phyloP scores from a whole-genome alignment of 768 basidiomycete genomes.

The Nevesoporus exiguus region DNA sequence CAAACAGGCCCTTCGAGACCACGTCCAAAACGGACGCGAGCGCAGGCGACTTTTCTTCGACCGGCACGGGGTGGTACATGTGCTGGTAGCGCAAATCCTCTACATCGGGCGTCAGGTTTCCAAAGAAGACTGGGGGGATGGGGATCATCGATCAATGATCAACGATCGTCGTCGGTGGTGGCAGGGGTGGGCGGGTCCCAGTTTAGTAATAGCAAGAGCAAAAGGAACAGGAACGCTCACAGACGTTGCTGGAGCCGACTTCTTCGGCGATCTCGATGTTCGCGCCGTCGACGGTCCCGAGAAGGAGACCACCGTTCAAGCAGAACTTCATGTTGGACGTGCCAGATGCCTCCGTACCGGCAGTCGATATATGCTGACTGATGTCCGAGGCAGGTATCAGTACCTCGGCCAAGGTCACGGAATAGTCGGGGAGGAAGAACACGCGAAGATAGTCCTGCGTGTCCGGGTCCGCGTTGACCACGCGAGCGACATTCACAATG shows the following conservation, averaged over 20 bases:
- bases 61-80: conserved; percentile 72
- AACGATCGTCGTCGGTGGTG: neutral
- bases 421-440: conserved; percentile 97
- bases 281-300: conserved; percentile 93
- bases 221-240: conserved; percentile 32
- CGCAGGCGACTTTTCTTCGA: conserved; percentile 81
- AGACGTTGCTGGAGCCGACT: conserved; percentile 89
- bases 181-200: neutral
- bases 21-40: conserved; percentile 76
- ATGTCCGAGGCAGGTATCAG: conserved; percentile 92
- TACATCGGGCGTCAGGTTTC: conserved; percentile 82
- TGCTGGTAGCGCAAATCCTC: conserved; percentile 87
- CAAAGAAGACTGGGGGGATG: conserved; percentile 76
- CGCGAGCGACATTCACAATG: conserved; percentile 83
- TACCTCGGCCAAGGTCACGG: conserved; percentile 77
- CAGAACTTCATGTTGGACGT: conserved; percentile 90
- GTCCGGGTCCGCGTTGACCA: conserved; percentile 72
- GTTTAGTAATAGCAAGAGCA: neutral
- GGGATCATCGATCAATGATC: neutral
- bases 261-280: conserved; percentile 97
- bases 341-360: conserved; percentile 87
- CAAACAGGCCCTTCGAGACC: conserved; percentile 77
- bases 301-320: conserved; percentile 82
- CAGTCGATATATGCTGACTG: conserved; percentile 95
- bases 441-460: conserved; percentile 83